Conservation (phyloP, 345 rosid genomes). For the Firmiana major region DNA sequence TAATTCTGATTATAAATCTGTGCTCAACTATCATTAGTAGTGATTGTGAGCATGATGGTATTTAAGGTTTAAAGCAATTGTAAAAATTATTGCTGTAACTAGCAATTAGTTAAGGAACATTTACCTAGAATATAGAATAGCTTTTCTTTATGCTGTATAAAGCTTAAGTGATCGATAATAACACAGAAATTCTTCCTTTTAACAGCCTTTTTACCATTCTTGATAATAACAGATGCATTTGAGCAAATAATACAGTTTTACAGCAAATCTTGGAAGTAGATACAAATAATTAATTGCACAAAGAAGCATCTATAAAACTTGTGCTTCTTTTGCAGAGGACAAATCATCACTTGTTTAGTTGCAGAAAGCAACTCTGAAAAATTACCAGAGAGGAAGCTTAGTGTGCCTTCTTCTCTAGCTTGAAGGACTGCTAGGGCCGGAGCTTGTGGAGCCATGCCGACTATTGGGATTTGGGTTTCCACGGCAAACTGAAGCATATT, state of each 20-base stretch:
- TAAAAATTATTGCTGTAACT: too few species aligned
- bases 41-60: too few species aligned
- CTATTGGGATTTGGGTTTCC: slow-evolving; percentile 20
- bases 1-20: too few species aligned
- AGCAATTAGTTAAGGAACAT: too few species aligned
- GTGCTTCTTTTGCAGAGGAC: not conserved
- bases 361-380: not conserved
- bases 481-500: slow-evolving; percentile 48
- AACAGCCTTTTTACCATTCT: too few species aligned
- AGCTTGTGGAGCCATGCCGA: slow-evolving; percentile 14
- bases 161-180: too few species aligned
- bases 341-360: not conserved
- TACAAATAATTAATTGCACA: not conserved
- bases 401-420: slow-evolving; percentile 12
- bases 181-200: too few species aligned
- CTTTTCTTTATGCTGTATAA: too few species aligned
- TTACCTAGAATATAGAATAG: too few species aligned
- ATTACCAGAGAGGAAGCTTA: not conserved
- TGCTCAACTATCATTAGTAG: too few species aligned
- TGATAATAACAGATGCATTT: slow-evolving; percentile 8
- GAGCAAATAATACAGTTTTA: not conserved
- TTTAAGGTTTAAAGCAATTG: too few species aligned
- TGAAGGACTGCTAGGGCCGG: not conserved
- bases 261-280: not conserved
- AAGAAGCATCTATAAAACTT: slow-evolving; percentile 9